Conservation (phyloP, 805 yeast genomes). For the Saccharomyces mikatae region DNA sequence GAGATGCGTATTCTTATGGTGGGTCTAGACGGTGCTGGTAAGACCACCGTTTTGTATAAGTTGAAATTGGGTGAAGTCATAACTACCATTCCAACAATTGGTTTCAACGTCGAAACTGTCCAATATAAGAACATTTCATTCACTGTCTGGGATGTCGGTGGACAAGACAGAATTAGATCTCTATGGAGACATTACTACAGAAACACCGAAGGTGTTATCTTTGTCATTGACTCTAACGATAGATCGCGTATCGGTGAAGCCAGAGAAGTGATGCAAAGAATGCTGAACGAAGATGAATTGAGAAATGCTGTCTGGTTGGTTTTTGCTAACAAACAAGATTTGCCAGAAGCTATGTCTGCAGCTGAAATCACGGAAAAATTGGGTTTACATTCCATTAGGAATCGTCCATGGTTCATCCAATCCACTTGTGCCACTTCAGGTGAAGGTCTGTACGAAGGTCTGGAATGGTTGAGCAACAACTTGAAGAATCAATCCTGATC, state of each 20-base stretch:
- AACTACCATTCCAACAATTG: constrained; percentile 93
- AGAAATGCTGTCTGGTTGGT: constrained; percentile 93
- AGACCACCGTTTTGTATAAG: constrained; percentile 91
- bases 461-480: constrained; percentile 91
- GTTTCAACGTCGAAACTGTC: constrained; percentile 95
- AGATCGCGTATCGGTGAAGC: constrained; percentile 97
- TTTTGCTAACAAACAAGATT: constrained; percentile 96
- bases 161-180: constrained; percentile 98
- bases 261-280: constrained; percentile 95
- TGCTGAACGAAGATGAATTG: constrained; percentile 96
- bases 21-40: constrained; percentile 98
- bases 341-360: constrained; percentile 98
- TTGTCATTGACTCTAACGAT: constrained; percentile 96
- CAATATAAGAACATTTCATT: constrained; percentile 94
- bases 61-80: constrained; percentile 93
- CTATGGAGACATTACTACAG: constrained; percentile 98
- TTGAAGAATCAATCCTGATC: constrained; percentile 57
- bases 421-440: constrained; percentile 99
- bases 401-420: constrained; percentile 99
- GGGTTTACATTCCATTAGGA: constrained; percentile 94
- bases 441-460: constrained; percentile 96
- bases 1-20: constrained; percentile 98
- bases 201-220: constrained; percentile 96
- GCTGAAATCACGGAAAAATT: constrained; percentile 96
- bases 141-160: constrained; percentile 99